Evolutionary conservation across 805 yeast species (phyloP).

Genomic region (Metschnikowia cerradonensis): DNA sequence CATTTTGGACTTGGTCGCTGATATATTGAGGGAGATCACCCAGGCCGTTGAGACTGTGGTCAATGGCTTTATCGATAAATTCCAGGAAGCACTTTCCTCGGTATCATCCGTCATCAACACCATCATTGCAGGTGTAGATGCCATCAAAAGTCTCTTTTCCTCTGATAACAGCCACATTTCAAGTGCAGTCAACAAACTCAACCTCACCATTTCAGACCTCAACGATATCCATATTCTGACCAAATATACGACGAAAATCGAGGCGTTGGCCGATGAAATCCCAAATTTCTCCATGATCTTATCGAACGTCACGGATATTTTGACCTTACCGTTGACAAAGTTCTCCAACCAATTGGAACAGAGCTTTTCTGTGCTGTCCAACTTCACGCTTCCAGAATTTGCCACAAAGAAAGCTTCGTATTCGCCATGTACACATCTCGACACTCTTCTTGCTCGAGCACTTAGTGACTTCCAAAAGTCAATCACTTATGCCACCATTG

Average conservation of each 20-base stretch:
- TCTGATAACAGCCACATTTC: constrained; percentile 32
- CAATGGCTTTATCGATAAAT: constrained; percentile 58
- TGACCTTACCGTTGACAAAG: constrained; percentile 26
- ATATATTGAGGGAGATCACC: constrained; percentile 62
- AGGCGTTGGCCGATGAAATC: constrained; percentile 44
- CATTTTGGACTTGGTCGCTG: constrained; percentile 48
- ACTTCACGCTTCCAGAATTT: neutral
- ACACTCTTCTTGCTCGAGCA: neutral
- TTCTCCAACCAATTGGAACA: neutral
- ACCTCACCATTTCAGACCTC: constrained; percentile 15
- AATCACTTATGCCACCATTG: constrained; percentile 3
- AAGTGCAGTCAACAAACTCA: constrained; percentile 51
- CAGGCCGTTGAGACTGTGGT: constrained; percentile 55
- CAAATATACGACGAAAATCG: constrained; percentile 55
- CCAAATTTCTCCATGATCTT: constrained; percentile 67
- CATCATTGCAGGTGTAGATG: constrained; percentile 43
- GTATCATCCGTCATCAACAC: constrained; percentile 56
- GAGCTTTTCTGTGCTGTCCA: neutral
- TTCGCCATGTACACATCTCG: neutral
- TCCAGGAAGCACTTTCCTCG: constrained; percentile 63
- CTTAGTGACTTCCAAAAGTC: neutral
- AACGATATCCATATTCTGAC: constrained; percentile 59
- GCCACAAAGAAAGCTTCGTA: neutral
- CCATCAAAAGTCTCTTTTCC: constrained; percentile 51
- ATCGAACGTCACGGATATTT: constrained; percentile 49